phyloP scores from a whole-genome alignment of 306 rosid species.

The Hippophae tibetana region DNA sequence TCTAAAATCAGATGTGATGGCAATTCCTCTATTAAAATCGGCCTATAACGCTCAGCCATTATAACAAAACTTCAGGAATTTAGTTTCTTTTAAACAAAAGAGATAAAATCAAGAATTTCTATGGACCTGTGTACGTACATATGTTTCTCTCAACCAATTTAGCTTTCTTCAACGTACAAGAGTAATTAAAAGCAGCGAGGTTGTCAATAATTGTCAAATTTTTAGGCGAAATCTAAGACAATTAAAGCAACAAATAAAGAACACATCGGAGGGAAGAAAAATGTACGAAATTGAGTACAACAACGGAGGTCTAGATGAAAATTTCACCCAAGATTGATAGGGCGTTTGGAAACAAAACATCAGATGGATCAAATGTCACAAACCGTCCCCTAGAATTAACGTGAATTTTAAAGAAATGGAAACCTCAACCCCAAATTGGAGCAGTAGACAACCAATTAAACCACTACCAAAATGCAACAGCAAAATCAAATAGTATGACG shows the following conservation, averaged over 20 bases:
- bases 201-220: conserved; percentile 20
- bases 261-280: conserved; percentile 62
- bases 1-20: conserved; percentile 80
- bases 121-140: too few species aligned
- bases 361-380: conserved; percentile 45
- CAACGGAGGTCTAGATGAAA: conserved; percentile 40
- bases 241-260: conserved; percentile 48
- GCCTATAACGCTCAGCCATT: conserved; percentile 31
- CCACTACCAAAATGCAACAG: conserved; percentile 8
- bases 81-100: background rate
- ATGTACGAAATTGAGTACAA: conserved; percentile 55
- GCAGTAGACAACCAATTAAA: background rate
- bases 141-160: background rate
- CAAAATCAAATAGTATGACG: background rate
- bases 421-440: conserved; percentile 25
- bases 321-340: conserved; percentile 36
- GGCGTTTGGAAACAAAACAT: conserved; percentile 68
- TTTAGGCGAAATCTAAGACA: conserved; percentile 38
- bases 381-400: background rate
- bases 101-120: background rate
- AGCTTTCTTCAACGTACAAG: background rate
- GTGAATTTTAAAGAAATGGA: conserved; percentile 17
- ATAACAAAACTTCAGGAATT: background rate
- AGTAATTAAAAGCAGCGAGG: background rate
- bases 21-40: conserved; percentile 30